Conservation (phyloP, 2,329 filamentous ascomycete genomes). For the Phyllosticta ampelicida region DNA sequence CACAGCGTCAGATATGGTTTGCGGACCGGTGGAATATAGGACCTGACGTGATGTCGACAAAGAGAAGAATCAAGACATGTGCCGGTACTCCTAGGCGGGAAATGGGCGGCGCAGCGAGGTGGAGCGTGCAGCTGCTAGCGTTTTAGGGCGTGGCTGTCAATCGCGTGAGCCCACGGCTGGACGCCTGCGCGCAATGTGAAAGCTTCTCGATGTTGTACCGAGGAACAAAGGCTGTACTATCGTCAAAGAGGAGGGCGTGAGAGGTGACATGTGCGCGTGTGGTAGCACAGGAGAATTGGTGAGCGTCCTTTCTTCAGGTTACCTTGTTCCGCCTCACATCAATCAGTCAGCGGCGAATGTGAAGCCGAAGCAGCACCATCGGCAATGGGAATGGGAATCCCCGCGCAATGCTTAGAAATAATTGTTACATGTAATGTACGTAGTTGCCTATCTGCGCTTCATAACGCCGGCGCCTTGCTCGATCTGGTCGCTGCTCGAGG, state of each 20-base stretch:
- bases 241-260: not conserved
- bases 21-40: not conserved
- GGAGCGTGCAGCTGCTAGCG: conserved; percentile 1
- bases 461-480: not conserved
- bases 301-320: not conserved
- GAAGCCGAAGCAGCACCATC: not conserved
- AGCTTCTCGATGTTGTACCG: not conserved
- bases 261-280: not conserved
- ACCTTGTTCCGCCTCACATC: too few relatives aligned
- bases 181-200: not conserved
- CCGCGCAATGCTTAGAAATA: not conserved
- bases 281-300: not conserved
- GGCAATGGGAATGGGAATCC: not conserved
- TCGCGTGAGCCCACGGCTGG: not conserved
- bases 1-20: not conserved
- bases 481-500: not conserved
- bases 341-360: too few relatives aligned
- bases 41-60: not conserved
- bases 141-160: not conserved
- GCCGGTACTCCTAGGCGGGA: not conserved
- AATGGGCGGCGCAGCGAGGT: not conserved
- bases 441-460: too few relatives aligned
- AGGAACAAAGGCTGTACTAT: not conserved
- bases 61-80: not conserved
- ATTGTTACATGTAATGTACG: not conserved